Evolutionary conservation across 192 early-diverging fungal genomes (phyloP).

Genomic region (Coemansia sp.): DNA sequence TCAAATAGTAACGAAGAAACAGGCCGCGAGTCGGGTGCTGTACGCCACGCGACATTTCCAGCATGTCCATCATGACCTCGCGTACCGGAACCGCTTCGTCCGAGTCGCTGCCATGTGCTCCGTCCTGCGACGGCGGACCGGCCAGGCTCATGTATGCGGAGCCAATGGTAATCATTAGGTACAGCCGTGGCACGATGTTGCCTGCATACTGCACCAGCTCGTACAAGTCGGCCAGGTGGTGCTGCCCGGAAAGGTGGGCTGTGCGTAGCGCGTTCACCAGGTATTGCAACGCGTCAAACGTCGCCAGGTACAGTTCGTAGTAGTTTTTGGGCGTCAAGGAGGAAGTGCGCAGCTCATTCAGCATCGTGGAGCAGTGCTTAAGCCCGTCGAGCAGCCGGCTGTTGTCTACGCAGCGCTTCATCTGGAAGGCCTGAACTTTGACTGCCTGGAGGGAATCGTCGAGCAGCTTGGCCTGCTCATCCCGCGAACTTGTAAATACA

Average conservation of each 20-base stretch:
- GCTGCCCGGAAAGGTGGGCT: slow-evolving; percentile 77
- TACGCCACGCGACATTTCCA: slow-evolving; percentile 98
- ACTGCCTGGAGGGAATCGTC: slow-evolving; percentile 91
- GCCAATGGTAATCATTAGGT: slow-evolving; percentile 99
- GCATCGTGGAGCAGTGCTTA: slow-evolving; percentile 98
- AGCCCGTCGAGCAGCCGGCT: slow-evolving; percentile 94
- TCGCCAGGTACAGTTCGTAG: slow-evolving; percentile 99
- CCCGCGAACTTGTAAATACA: slow-evolving; percentile 46
- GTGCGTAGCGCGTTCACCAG: slow-evolving; percentile 88
- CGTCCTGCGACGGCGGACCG: slow-evolving; percentile 6
- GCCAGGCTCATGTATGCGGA: slow-evolving; percentile 91
- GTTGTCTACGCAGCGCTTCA: slow-evolving; percentile 89
- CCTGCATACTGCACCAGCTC: slow-evolving; percentile 98
- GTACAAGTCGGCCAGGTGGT: slow-evolving; percentile 90
- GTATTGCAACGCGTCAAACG: slow-evolving; percentile 96
- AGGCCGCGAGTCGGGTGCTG: slow-evolving; percentile 98
- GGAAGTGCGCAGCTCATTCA: slow-evolving; percentile 92
- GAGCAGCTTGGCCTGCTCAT: slow-evolving; percentile 88
- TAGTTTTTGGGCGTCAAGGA: slow-evolving; percentile 96
- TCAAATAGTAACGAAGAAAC: slow-evolving; percentile 94
- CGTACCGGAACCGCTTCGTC: slow-evolving; percentile 82
- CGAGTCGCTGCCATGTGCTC: slow-evolving; percentile 11
- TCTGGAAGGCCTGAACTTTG: slow-evolving; percentile 91
- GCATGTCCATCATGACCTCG: slow-evolving; percentile 98
- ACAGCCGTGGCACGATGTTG: slow-evolving; percentile 97